Conservation (phyloP, 352 stramenopile species). For the Phytophthora syringae region DNA sequence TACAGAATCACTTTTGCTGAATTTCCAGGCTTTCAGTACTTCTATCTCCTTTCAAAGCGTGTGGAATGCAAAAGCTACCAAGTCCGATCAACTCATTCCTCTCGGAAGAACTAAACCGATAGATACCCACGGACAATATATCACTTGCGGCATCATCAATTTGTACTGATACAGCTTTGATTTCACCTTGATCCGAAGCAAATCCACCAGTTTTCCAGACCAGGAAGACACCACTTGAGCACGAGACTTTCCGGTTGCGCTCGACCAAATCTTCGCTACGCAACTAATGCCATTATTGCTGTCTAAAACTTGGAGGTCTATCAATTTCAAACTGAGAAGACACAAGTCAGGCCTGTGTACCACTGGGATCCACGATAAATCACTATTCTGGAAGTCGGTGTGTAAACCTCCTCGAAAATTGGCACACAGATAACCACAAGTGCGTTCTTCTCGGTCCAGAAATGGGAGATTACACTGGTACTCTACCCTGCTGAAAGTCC, state of each 20-base stretch:
- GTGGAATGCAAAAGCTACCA: constrained; percentile 19
- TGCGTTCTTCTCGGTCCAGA: constrained; percentile 18
- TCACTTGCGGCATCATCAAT: constrained; percentile 21
- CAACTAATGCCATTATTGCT: constrained; percentile 3
- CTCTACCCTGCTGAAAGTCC: constrained; percentile 8
- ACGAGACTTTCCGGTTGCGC: constrained; percentile 10
- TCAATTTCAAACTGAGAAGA: constrained; percentile 16
- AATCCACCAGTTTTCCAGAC: constrained; percentile 1
- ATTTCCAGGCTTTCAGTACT: neutral
- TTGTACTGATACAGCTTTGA: constrained; percentile 13
- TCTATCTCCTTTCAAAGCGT: neutral
- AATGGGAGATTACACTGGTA: constrained; percentile 13
- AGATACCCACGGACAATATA: constrained; percentile 25
- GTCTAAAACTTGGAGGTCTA: neutral
- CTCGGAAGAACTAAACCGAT: constrained; percentile 29
- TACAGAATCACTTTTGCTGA: constrained; percentile 15
- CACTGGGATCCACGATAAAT: constrained; percentile 1
- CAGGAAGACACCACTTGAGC: constrained; percentile 19
- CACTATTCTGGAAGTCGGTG: constrained; percentile 2
- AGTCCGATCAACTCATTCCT: constrained; percentile 34
- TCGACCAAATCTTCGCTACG: constrained; percentile 29
- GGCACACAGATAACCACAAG: constrained; percentile 12
- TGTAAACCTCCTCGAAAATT: constrained; percentile 19
- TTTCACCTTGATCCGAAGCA: constrained; percentile 1
- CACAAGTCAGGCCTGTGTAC: constrained; percentile 7